phyloP scores from a whole-genome alignment of 495 filamentous ascomycete genomes.

The Choiromyces venosus region DNA sequence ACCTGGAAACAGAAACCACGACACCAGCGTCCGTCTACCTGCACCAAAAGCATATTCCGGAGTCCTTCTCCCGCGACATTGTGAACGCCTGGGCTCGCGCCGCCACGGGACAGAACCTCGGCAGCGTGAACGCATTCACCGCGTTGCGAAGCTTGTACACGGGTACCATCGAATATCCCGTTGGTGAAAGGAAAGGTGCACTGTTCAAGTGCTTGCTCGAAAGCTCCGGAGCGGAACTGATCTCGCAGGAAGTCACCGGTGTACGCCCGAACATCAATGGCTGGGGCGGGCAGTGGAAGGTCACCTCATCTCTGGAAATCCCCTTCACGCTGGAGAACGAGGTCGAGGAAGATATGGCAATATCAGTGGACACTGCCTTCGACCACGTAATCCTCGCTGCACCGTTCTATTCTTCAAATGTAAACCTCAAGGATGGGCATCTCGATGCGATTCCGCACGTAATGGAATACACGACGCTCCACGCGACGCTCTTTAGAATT shows the following conservation, averaged over 20 bases:
- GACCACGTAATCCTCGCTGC: slow-evolving; percentile 76
- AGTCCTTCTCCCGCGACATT: slow-evolving; percentile 67
- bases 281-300: slow-evolving; percentile 18
- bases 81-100: slow-evolving; percentile 86
- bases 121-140: slow-evolving; percentile 70
- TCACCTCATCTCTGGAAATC: neutral
- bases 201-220: slow-evolving; percentile 79
- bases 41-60: slow-evolving; percentile 57
- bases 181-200: slow-evolving; percentile 68
- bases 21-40: slow-evolving; percentile 68
- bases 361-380: slow-evolving; percentile 47
- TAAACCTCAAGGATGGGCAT: slow-evolving; percentile 50
- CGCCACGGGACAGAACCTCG: slow-evolving; percentile 87
- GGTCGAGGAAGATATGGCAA: slow-evolving; percentile 43
- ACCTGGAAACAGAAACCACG: slow-evolving; percentile 56
- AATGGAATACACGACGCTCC: slow-evolving; percentile 72
- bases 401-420: slow-evolving; percentile 64
- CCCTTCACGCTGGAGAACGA: slow-evolving; percentile 36
- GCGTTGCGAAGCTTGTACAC: slow-evolving; percentile 50
- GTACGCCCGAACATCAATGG: slow-evolving; percentile 50
- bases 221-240: slow-evolving; percentile 54
- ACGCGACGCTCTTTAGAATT: slow-evolving; percentile 75
- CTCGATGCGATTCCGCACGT: slow-evolving; percentile 55
- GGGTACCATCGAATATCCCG: slow-evolving; percentile 64
- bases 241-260: slow-evolving; percentile 62